These are phyloP conservation scores for Coemansia sp. DNA, from an alignment of 192 early-diverging fungal species.

Conservation along the genomic window DNA sequence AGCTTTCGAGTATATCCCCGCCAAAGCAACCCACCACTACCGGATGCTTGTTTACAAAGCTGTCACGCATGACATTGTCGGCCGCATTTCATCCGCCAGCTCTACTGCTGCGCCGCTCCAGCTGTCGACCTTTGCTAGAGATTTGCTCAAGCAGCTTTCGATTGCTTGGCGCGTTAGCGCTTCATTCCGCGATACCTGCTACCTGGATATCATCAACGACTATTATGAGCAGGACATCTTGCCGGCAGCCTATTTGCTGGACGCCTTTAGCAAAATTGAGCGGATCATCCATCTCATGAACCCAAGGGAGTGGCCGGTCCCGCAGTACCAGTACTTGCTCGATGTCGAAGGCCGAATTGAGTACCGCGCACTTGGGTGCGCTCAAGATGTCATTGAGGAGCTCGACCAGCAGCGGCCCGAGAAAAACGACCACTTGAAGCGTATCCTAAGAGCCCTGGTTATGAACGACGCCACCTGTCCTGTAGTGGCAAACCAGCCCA, in stretches of 20 bases:
- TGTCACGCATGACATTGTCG: slow-evolving; percentile 38
- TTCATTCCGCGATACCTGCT: slow-evolving; percentile 43
- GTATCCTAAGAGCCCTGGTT: slow-evolving; percentile 26
- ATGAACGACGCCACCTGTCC: slow-evolving; percentile 44
- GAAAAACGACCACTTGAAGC: slow-evolving; percentile 14
- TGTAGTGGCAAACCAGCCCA: slow-evolving; percentile 36
- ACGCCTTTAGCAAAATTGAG: slow-evolving; percentile 49
- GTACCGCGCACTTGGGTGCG: slow-evolving; percentile 29
- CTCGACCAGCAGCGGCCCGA: slow-evolving; percentile 43
- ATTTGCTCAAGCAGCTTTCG: slow-evolving; percentile 42
- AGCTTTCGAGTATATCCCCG: slow-evolving; percentile 49
- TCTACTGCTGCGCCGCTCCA: slow-evolving; percentile 13
- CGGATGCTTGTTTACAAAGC: slow-evolving; percentile 28
- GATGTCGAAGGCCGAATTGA: slow-evolving; percentile 37
- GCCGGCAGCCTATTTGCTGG: slow-evolving; percentile 40
- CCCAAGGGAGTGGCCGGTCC: slow-evolving; percentile 43
- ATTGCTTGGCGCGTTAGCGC: slow-evolving; percentile 50
- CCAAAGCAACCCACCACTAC: slow-evolving; percentile 32
- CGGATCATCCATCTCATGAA: slow-evolving; percentile 47
- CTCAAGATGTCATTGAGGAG: slow-evolving; percentile 43
- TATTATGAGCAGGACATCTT: slow-evolving; percentile 30
- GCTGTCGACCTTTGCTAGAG: slow-evolving; percentile 35
- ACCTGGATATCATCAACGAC: slow-evolving; percentile 41
- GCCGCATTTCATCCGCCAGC: neutral
- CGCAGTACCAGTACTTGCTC: slow-evolving; percentile 38